phyloP scores from a whole-genome alignment of 257 asterid genomes.

The Craterostigma plantagineum region DNA sequence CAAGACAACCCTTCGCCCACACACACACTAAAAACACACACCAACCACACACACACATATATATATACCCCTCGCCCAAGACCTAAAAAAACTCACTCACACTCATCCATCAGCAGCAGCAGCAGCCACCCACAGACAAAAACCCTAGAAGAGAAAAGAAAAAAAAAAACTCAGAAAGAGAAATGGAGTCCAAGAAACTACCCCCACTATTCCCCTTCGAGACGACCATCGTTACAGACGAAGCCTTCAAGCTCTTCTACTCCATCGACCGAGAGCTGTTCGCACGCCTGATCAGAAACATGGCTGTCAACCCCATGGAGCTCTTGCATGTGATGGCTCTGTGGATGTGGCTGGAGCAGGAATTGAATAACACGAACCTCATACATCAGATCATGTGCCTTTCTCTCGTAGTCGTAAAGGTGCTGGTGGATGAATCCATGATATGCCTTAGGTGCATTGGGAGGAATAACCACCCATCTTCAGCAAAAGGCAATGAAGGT shows the following conservation, averaged over 20 bases:
- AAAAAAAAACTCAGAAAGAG: too few relatives aligned
- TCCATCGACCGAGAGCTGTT: constrained; percentile 29
- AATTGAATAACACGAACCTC: constrained; percentile 9
- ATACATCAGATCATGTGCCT: constrained; percentile 16
- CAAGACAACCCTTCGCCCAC: too few relatives aligned
- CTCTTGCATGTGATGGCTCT: constrained; percentile 40
- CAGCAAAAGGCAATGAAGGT: neutral
- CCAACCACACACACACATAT: too few relatives aligned
- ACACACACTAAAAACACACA: too few relatives aligned
- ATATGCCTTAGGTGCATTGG: constrained; percentile 20
- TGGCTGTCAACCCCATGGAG: constrained; percentile 33
- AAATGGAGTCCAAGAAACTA: neutral
- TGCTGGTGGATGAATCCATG: constrained; percentile 22
- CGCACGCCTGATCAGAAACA: constrained; percentile 11
- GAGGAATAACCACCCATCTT: constrained; percentile 9
- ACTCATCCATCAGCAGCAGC: too few relatives aligned
- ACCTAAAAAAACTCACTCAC: too few relatives aligned
- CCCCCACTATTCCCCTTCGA: constrained; percentile 14
- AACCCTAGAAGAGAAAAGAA: too few relatives aligned
- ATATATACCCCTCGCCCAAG: too few relatives aligned
- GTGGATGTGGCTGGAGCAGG: constrained; percentile 39
- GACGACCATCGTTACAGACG: constrained; percentile 20
- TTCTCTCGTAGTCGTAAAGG: constrained; percentile 14
- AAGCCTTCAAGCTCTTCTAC: constrained; percentile 34
- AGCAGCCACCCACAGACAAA: too few relatives aligned